A percentile compares a stretch with the other conserved stretches of the same genome.
Conservation (phyloP, 768 basidiomycete species). For the Naematelia encephala region DNA sequence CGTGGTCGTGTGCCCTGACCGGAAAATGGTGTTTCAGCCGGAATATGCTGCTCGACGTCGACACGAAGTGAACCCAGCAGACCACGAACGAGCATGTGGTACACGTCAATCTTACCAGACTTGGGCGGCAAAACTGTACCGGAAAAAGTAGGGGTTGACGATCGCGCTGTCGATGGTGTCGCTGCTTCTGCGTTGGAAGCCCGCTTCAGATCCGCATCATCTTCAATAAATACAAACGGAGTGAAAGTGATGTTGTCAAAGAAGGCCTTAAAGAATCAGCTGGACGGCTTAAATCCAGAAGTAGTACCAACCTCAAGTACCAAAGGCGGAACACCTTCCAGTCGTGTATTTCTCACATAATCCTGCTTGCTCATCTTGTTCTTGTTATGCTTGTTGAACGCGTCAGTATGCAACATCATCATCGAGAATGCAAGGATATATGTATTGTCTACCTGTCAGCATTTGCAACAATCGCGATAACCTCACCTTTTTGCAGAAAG, state of each 20-base stretch:
- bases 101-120: conserved; percentile 68
- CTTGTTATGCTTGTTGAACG: conserved; percentile 96
- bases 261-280: conserved; percentile 66
- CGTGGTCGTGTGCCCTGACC: conserved; percentile 47
- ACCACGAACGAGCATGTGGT: conserved; percentile 65
- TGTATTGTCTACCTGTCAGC: conserved; percentile 66
- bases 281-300: neutral
- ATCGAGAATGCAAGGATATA: conserved; percentile 96
- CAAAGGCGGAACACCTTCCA: conserved; percentile 77
- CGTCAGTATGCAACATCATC: conserved; percentile 98
- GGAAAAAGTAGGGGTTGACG: neutral
- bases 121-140: conserved; percentile 5
- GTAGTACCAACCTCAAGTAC: conserved; percentile 70
- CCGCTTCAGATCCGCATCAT: conserved; percentile 63
- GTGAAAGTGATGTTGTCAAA: conserved; percentile 96
- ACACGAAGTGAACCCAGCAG: conserved; percentile 28
- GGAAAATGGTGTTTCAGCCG: conserved; percentile 48
- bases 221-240: conserved; percentile 95
- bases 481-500: conserved; percentile 71
- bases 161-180: neutral
- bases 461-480: neutral
- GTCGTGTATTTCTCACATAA: conserved; percentile 84
- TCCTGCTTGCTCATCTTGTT: conserved; percentile 95
- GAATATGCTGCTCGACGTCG: conserved; percentile 44
- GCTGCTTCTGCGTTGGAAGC: conserved; percentile 2